These are phyloP conservation scores for Vitis hybrid DNA, from an alignment of 177 flowering plant genomes.

Conservation along the genomic window DNA sequence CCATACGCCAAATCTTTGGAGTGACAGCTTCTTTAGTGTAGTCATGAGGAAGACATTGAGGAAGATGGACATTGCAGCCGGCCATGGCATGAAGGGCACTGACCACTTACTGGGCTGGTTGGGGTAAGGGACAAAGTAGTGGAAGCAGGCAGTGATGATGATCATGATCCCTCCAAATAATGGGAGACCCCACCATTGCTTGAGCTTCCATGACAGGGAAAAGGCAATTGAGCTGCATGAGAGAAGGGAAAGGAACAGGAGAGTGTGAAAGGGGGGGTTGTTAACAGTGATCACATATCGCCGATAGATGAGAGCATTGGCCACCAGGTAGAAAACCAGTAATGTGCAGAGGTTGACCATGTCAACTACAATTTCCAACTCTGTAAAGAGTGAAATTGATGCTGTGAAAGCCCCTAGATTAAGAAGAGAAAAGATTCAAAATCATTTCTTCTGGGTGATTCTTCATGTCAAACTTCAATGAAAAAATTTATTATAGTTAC, in stretches of 20 bases:
- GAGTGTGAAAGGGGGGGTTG: constrained; percentile 40
- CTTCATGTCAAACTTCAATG: no score
- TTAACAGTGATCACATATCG: constrained; percentile 41
- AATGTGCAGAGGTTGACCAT: constrained; percentile 78
- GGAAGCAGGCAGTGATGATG: constrained; percentile 45
- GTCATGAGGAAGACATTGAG: constrained; percentile 75
- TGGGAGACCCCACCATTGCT: constrained; percentile 45
- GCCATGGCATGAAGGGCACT: constrained; percentile 93
- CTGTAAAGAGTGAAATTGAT: constrained; percentile 77
- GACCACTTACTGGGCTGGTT: constrained; percentile 37
- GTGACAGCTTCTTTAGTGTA: constrained; percentile 45
- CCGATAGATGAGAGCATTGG: constrained; percentile 73
- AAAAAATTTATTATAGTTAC: no score
- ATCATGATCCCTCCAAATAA: constrained; percentile 42
- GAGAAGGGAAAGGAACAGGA: constrained; percentile 63
- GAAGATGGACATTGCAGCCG: constrained; percentile 64
- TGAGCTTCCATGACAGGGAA: constrained; percentile 66
- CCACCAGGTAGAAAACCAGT: constrained; percentile 79
- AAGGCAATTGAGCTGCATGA: constrained; percentile 53
- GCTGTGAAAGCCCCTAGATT: constrained; percentile 76
- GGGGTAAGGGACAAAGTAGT: constrained; percentile 32
- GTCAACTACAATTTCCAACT: constrained; percentile 55
- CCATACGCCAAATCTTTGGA: constrained; percentile 72
- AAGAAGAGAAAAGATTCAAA: background rate
- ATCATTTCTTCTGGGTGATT: background rate